Conservation (phyloP, 306 rosid species). For the Heteromeles arbutifolia region DNA sequence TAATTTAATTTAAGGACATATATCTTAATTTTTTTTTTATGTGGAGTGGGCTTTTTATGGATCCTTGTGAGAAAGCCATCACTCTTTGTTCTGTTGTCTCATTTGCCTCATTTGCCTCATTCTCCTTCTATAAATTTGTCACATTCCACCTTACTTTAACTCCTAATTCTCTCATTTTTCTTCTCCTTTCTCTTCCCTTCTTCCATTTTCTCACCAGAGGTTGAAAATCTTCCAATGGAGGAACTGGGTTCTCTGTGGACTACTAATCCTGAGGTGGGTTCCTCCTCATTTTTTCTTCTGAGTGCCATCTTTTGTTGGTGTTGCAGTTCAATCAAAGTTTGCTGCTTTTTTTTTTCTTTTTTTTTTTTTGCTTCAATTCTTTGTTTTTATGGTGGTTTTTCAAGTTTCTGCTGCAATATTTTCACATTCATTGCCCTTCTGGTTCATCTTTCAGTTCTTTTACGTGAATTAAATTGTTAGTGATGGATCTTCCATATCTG, state of each 20-base stretch:
- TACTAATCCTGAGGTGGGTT: conserved; percentile 52
- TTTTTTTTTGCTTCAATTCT: neutral
- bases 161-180: conserved; percentile 15
- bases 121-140: conserved; percentile 44
- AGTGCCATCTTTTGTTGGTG: neutral
- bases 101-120: conserved; percentile 21
- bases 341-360: neutral
- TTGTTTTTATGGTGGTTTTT: neutral
- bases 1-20: too few relatives aligned
- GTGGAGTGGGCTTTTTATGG: conserved; percentile 23
- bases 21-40: conserved; percentile 25
- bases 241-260: conserved; percentile 39
- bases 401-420: neutral
- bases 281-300: conserved; percentile 7
- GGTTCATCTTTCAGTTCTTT: neutral
- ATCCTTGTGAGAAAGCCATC: conserved; percentile 24
- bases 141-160: conserved; percentile 4
- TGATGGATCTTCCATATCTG: conserved; percentile 1
- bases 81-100: conserved; percentile 14
- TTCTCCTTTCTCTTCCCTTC: neutral
- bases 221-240: conserved; percentile 39
- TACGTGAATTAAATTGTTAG: conserved; percentile 2
- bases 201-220: neutral
- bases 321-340: conserved; percentile 7
- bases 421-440: conserved; percentile 9